A percentile compares a stretch with the other conserved stretches of the same genome.
Evolutionary conservation across 2,329 filamentous ascomycete species (phyloP).

Genomic region (Penicillium sp.): DNA sequence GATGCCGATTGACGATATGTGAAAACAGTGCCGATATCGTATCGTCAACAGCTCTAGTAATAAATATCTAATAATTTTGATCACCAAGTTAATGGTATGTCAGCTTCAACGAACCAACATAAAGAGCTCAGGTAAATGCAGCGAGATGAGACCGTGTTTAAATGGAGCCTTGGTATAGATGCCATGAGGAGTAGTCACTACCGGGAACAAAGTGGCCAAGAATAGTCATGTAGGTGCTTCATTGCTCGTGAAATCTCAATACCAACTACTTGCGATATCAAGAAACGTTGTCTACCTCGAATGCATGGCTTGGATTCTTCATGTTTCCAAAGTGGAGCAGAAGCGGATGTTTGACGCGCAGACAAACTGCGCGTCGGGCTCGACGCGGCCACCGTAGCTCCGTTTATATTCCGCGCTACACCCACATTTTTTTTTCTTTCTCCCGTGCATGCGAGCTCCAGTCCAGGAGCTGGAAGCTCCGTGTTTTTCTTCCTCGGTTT

Average conservation of each 20-base stretch:
- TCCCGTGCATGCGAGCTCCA: slow-evolving; percentile 7
- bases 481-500: neutral
- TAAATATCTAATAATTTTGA: too few relatives aligned
- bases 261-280: neutral
- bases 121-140: neutral
- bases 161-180: slow-evolving; percentile 51
- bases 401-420: slow-evolving; percentile 18
- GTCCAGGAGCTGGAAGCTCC: slow-evolving; percentile 5
- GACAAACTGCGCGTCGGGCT: slow-evolving; percentile 15
- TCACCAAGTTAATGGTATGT: too few relatives aligned
- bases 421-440: slow-evolving; percentile 17
- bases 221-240: slow-evolving; percentile 40
- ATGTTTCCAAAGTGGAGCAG: neutral
- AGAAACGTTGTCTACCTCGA: neutral
- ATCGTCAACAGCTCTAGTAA: too few relatives aligned
- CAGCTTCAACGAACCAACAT: neutral
- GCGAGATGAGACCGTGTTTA: slow-evolving; percentile 51
- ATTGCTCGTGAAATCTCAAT: neutral
- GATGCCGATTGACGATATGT: too few relatives aligned
- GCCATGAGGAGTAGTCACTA: slow-evolving; percentile 58
- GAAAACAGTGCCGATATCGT: too few relatives aligned
- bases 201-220: slow-evolving; percentile 49
- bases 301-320: neutral
- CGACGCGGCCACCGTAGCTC: slow-evolving; percentile 9
- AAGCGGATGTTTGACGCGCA: slow-evolving; percentile 1